Conservation (phyloP, 768 basidiomycete species). For the Gautieria morchelliformis region DNA sequence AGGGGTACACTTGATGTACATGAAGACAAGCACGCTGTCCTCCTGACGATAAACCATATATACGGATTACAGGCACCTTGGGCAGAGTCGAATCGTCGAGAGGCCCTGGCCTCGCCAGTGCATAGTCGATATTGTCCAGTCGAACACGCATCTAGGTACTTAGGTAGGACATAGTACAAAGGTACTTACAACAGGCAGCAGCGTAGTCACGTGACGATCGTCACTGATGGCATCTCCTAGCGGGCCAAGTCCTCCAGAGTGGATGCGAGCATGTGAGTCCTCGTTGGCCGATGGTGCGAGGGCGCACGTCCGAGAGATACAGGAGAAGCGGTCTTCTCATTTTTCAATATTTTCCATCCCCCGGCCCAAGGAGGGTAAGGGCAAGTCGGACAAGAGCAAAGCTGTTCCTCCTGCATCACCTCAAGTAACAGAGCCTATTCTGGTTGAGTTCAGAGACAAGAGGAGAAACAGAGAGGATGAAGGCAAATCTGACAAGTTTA, state of each 20-base stretch:
- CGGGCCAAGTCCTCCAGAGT: not conserved
- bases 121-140: constrained; percentile 56
- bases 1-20: constrained; percentile 90
- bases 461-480: not conserved
- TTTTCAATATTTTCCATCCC: not conserved
- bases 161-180: no score
- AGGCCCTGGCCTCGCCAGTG: constrained; percentile 43
- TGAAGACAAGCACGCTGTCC: constrained; percentile 80
- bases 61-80: constrained; percentile 70
- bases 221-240: not conserved
- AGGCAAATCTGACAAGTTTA: constrained; percentile 43
- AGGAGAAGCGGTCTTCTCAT: not conserved
- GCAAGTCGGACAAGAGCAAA: not conserved
- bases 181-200: no score
- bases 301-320: not conserved
- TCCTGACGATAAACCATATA: constrained; percentile 74
- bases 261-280: not conserved
- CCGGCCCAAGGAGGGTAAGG: not conserved
- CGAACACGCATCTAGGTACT: constrained; percentile 26
- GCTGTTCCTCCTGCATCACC: not conserved
- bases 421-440: not conserved
- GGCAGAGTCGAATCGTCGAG: constrained; percentile 57
- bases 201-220: not conserved
- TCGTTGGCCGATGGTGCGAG: constrained; percentile 1
- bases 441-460: not conserved